Evolutionary conservation across 345 rosid species (phyloP), one percentile per base, ranked within the genome.

Genomic region (Brassica incana): DNA sequence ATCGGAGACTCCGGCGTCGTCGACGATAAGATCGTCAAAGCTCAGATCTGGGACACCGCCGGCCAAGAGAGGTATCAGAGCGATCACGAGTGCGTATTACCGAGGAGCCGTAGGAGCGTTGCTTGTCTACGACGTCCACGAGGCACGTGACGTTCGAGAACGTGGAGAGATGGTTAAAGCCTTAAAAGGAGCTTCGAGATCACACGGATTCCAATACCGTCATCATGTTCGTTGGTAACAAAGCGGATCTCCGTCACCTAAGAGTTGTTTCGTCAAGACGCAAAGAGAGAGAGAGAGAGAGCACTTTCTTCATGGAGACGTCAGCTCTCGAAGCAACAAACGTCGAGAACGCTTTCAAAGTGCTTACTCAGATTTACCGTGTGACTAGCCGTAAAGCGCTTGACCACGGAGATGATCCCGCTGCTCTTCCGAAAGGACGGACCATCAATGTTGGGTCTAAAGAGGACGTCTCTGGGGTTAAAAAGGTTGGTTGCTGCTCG

Each of bases 31-130:
- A 77, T 91, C 79, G 89, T 91, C 76, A 91, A 91, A 81, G 92
- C 94, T 36, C 94, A 91, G 91, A 90, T 91, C 87, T 91, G 94
- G 97, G 97, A 91, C 74, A 91, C 94, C 29, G 94, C 94, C 33
- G 91, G 97, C 65, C 94, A 90, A 74, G 94, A 92, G 73, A 92
- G 94, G 94, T 88, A 35, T 7, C 25, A 23, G 94, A 45, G 96
- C 96, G 3, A 92, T 90, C 74, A 92, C 97, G 61, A 92, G 97
- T 50, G 97, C 96, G 6, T 90, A 92, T 48, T 92, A 92, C 74
- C 81, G 97, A 77, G 97, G 97, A 54, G 97, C 96, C 1, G 94
- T 89, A 29, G 97, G 97, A 20, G 96, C 94, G 5, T 84, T 89
- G 75, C 83, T 92, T 50, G 97, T 90, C 4, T 92, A 90, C 12